Evolutionary conservation across 257 asterid genomes (phyloP), one percentile per base, ranked within the genome.

Genomic region (Nicotiana noctiflora): DNA sequence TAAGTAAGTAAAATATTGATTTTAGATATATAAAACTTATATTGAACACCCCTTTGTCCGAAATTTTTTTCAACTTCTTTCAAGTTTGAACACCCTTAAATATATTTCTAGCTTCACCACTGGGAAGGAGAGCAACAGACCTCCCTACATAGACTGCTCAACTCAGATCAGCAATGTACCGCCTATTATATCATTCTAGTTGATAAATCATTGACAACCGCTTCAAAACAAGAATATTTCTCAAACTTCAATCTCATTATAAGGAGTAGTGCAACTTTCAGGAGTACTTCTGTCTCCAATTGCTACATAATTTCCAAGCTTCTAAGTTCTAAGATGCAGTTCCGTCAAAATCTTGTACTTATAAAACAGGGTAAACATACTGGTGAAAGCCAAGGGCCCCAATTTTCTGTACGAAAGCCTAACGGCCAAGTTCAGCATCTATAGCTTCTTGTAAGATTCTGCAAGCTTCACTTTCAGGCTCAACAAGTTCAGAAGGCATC

Each of bases 401-500:
- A 70, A 44, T 40, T 21, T 44, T 40, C 77, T 70, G 21, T 21
- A 67, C 3, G 55, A n/a, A 67, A 59, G 46, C 44, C 40, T 49
- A 23, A 80, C 75, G 74, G 67, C 80, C 18, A 29, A 86, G 40
- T 52, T 74, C 75, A 68, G 85, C 85, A 40, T 66, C 67, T 6
- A 84, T 72, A 66, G 89, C 94, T 80, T 80, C 92, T 81, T 91
- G 92, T 75, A 92, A 79, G 44, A 92, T 59, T 56, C 84, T 86
- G 84, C 81, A 83, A 19, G 93, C 97, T 81, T 93, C 95, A 19
- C 94, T 89, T 49, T 88, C 96, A 8, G 85, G 80, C 72, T 90
- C 98, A n/a, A 93, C 93, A 82, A 93, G 94, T 81, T 92, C 97
- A 37, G 82, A 32, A 8, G 98, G 96, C 75, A 84, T 88, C 98